Percentiles rank a stretch among this genome's conserved stretches.
Conservation (phyloP, 225 moss, liverwort and hornwort species). For the Straminergon stramineum region DNA sequence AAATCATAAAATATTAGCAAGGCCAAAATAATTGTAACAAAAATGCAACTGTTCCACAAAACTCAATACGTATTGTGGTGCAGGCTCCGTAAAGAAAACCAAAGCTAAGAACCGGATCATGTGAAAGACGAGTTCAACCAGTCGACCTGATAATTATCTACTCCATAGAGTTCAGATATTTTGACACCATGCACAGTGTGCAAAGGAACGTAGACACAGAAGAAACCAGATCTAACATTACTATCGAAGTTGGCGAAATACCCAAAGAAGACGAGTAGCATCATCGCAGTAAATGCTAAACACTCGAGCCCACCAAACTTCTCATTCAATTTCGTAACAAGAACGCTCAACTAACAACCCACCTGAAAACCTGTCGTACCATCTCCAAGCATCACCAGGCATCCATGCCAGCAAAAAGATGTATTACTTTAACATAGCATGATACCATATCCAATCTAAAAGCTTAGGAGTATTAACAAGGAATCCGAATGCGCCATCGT, state of each 20-base stretch:
- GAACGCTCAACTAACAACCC: too few species aligned
- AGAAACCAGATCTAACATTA: not conserved
- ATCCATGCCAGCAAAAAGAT: too few species aligned
- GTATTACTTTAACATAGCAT: too few species aligned
- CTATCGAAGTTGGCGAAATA: not conserved
- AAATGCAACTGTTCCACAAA: too few species aligned
- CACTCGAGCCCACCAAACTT: too few species aligned
- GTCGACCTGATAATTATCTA: not conserved
- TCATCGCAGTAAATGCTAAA: not conserved
- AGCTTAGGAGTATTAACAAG: not conserved
- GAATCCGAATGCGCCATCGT: not conserved
- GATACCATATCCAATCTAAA: too few species aligned
- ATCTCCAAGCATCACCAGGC: too few species aligned
- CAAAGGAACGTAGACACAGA: not conserved
- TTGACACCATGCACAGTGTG: not conserved
- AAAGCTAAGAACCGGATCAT: not conserved
- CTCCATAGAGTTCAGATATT: not conserved
- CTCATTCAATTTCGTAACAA: too few species aligned
- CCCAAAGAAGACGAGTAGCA: not conserved
- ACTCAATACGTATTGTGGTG: too few species aligned
- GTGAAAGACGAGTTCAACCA: not conserved
- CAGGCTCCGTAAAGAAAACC: not conserved
- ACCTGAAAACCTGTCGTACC: too few species aligned
- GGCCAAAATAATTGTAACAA: too few species aligned
- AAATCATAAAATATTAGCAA: not conserved